These are phyloP conservation scores for Carex cristatella DNA, from an alignment of 176 grass and related monocot genomes.

Conservation along the genomic window DNA sequence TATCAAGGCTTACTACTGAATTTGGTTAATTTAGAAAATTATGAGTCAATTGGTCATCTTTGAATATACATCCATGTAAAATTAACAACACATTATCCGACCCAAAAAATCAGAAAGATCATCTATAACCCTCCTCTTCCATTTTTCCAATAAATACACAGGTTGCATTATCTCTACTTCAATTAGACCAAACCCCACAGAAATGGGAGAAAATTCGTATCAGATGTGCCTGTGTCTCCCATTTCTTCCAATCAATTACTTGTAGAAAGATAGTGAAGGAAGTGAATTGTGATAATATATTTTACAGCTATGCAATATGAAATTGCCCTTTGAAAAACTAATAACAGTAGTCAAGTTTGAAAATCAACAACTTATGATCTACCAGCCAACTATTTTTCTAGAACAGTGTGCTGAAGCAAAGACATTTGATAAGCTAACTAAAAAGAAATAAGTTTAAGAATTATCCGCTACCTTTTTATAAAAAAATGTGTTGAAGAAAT, in stretches of 20 bases:
- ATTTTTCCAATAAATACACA: neutral
- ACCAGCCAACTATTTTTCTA: neutral
- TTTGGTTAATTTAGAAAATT: neutral
- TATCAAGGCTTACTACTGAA: neutral
- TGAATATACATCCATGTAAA: neutral
- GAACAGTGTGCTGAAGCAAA: neutral
- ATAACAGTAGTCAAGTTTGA: neutral
- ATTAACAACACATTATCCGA: neutral
- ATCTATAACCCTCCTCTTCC: neutral
- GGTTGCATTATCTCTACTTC: neutral
- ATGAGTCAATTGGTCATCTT: neutral
- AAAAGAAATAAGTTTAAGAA: neutral
- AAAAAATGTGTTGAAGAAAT: constrained; percentile 94
- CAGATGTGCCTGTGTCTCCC: neutral
- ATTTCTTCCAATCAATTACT: neutral
- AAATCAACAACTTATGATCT: neutral
- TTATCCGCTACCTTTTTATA: constrained; percentile 48
- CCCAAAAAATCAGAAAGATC: neutral
- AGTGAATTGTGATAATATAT: neutral
- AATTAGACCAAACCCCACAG: neutral
- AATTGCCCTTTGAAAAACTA: neutral
- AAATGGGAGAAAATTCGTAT: neutral
- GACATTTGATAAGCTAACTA: neutral
- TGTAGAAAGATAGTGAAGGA: neutral
- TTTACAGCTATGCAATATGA: neutral